Evolutionary conservation across 805 yeast genomes (phyloP), one percentile per base, ranked within the genome.

Genomic region (Candida pini): DNA sequence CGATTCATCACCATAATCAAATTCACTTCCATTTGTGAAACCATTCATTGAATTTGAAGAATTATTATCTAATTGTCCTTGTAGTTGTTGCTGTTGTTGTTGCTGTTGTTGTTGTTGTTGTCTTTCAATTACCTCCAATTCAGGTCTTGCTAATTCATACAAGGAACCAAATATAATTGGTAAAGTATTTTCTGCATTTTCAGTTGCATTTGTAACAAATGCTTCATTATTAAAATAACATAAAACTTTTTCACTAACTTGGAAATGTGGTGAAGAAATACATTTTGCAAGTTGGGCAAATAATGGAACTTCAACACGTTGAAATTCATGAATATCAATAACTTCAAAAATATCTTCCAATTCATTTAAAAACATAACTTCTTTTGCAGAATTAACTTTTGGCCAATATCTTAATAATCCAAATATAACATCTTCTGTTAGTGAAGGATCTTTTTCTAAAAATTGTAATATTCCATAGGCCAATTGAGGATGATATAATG

Each of bases 401-500:
- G 98, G 98, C 98, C 98, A 92, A 64, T 80, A 92, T 53, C 95
- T 73, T 49, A 92, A 64, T 40, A 92, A 65, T 3, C 97, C 96
- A 86, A 86, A 79, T 18, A 92, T 76, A n/a, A 92, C 97, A 57
- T 89, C 97, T 58, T 89, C 97, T 2, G 97, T 90, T 48, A 92
- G 68, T 10, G 73, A 45, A 3, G 96, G 94, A 56, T 92, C 98
- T 60, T 92, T 92, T 53, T 92, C 98, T 50, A 92, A 66, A 59
- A 92, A 92, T 63, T 92, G 98, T 19, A 92, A 94, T 26, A 92
- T 84, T 64, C 98, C 92, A 62, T 92, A 92, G 6, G 97, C 96
- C 46, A 92, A 71, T 61, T 92, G 98, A 24, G 97, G 96, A 57
- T 92, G 98, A 59, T 90, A 92, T 43, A 90, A 66, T 7, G 95